Percentiles rank a stretch among this genome's conserved stretches.
Evolutionary conservation across 2,329 filamentous ascomycete species (phyloP).

Genomic region (Penicillium sumatraense): DNA sequence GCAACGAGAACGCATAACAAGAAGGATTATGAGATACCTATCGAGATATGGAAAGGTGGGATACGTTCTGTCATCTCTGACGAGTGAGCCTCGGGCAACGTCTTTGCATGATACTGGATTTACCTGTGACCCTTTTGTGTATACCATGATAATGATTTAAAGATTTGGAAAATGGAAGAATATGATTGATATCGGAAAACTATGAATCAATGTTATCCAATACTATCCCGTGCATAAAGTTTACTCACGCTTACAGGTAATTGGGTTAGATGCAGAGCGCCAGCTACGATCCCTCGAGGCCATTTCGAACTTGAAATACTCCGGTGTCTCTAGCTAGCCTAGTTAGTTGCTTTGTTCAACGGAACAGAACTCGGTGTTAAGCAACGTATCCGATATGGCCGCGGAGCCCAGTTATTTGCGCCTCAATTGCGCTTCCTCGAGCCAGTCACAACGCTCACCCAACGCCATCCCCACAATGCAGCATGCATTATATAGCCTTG

Average conservation of each 20-base stretch:
- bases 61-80: constrained; percentile 26
- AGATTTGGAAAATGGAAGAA: background rate
- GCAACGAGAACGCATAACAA: constrained; percentile 25
- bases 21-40: constrained; percentile 58
- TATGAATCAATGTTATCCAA: background rate
- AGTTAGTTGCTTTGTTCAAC: background rate
- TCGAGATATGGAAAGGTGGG: constrained; percentile 74
- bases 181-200: background rate
- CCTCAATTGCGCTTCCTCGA: background rate
- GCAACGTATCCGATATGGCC: too few species aligned
- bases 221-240: too few species aligned
- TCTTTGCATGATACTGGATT: background rate
- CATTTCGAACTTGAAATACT: background rate
- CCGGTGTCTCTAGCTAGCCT: background rate
- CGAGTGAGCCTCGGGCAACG: constrained; percentile 1
- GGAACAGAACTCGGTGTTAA: background rate
- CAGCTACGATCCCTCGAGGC: too few species aligned
- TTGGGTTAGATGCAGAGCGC: too few species aligned
- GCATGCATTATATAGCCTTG: background rate
- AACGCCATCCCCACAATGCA: background rate
- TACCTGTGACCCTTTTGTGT: background rate
- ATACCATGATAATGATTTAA: constrained; percentile 3
- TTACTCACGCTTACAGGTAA: too few species aligned
- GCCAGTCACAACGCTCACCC: background rate
- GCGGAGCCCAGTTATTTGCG: too few species aligned